Base-by-base conservation (phyloP, 1,139 yeast species). In the Geotrichum citri-aurantii region DNA sequence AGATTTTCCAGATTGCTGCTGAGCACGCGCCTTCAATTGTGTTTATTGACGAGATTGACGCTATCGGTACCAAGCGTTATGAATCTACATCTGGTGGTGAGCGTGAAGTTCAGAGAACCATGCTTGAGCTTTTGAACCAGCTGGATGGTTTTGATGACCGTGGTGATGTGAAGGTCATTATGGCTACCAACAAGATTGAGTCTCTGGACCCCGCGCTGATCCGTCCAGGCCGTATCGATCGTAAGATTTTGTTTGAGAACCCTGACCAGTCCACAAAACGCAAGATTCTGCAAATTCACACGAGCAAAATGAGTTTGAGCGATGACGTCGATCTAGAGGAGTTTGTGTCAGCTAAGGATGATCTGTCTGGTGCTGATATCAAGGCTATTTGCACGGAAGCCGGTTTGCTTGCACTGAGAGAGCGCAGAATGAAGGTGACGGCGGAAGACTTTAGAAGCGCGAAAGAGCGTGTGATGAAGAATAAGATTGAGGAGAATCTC, bases 381-480 rank as follows among this genome's bases (percentile, higher is more conserved):
- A 93, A 93, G 77, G 99, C 99, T 33, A 88, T 95, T 76, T 92
- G 98, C 74, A 92, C 99, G 1, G 98, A 93, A 73, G 98, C 98
- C 1, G 99, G 99, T 59, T 79, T 95, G 70, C 80, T 93, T 68
- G 99, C 99, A 5, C 80, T 95, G 71, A 84, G 99, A 76, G 99
- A 95, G 75, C 86, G 99, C 75, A 85, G 99, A 78, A 93, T 93
- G 98, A 95, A 90, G 78, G 99, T 95, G 49, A 89, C 92, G 54
- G 95, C 95, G 31, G 92, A 89, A 63, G 99, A 95, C 73, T 95
- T 95, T 79, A 85, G 88, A 71, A 84, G 86, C 66, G 99, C 98
- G 14, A 88, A 93, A 76, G 99, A 95, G 74, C 84, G 98, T 68
- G 97, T 95, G 57, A 81, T 95, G 83, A 95, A 93, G 82, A 95